Evolutionary conservation across 306 rosid genomes (phyloP).

Genomic region (Medicago arabica): DNA sequence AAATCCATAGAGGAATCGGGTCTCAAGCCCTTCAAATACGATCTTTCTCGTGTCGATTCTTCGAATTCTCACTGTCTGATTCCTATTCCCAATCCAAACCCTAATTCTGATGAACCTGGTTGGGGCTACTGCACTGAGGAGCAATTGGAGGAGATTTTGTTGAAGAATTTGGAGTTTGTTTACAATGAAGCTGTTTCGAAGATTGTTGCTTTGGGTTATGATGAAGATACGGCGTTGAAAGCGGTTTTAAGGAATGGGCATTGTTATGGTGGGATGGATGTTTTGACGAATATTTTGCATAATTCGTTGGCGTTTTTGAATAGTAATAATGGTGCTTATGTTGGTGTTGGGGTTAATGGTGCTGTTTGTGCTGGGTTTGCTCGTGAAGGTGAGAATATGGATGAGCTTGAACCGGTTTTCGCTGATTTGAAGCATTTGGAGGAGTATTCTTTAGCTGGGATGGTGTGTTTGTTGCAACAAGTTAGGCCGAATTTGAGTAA

Average conservation of each 20-base stretch:
- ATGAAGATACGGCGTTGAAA: conserved; percentile 70
- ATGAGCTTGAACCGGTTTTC: conserved; percentile 70
- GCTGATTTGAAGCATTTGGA: conserved; percentile 83
- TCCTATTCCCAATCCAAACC: conserved; percentile 42
- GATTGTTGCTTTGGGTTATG: conserved; percentile 81
- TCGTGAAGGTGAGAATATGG: conserved; percentile 45
- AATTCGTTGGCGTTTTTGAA: conserved; percentile 78
- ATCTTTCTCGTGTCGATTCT: conserved; percentile 47
- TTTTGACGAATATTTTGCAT: conserved; percentile 70
- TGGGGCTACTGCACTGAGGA: conserved; percentile 97
- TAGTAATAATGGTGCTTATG: conserved; percentile 31
- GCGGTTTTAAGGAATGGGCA: conserved; percentile 82
- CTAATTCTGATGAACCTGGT: conserved; percentile 63
- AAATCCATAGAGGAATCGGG: conserved; percentile 78
- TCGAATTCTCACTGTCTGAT: conserved; percentile 46
- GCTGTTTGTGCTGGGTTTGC: conserved; percentile 11
- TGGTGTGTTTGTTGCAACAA: conserved; percentile 88
- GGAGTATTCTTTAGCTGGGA: conserved; percentile 81
- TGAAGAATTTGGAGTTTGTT: conserved; percentile 66
- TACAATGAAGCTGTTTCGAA: conserved; percentile 80
- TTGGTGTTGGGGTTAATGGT: not conserved
- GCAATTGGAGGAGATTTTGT: conserved; percentile 82
- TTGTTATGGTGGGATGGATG: conserved; percentile 90
- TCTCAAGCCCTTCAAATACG: conserved; percentile 61
- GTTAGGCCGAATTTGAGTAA: conserved; percentile 82